phyloP scores from a whole-genome alignment of 2,329 filamentous ascomycete species.

The Plectosphaerella cucumerina region DNA sequence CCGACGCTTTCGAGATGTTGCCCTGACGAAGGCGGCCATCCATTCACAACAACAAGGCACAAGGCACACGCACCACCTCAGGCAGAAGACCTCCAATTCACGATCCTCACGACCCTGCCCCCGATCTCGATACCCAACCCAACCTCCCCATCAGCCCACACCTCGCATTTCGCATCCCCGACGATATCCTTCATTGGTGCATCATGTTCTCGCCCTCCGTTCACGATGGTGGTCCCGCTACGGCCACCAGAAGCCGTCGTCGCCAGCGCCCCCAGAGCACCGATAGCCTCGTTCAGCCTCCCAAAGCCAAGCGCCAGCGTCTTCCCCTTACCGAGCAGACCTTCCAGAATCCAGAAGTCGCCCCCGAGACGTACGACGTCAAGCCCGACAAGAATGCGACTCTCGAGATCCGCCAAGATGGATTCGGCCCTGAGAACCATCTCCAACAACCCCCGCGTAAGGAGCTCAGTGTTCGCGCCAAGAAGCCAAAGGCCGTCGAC shows the following conservation, averaged over 20 bases:
- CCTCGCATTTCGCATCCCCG: neutral
- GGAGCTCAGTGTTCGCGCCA: constrained; percentile 57
- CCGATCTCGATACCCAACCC: neutral
- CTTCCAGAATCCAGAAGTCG: constrained; percentile 45
- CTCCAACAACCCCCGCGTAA: constrained; percentile 34
- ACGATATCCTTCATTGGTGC: constrained; percentile 2
- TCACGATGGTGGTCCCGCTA: constrained; percentile 48
- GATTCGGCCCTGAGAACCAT: constrained; percentile 39
- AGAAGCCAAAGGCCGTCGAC: constrained; percentile 60
- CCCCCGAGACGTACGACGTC: constrained; percentile 51
- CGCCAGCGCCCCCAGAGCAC: constrained; percentile 55
- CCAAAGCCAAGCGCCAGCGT: constrained; percentile 61
- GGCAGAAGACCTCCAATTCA: neutral
- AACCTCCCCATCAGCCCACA: neutral
- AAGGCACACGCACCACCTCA: neutral
- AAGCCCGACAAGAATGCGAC: constrained; percentile 48
- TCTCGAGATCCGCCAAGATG: constrained; percentile 40
- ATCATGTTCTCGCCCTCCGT: constrained; percentile 58
- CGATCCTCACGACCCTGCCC: constrained; percentile 5
- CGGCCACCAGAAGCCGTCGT: constrained; percentile 55
- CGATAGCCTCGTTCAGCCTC: constrained; percentile 51
- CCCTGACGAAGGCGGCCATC: constrained; percentile 4
- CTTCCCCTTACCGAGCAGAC: constrained; percentile 54
- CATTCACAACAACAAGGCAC: constrained; percentile 1
- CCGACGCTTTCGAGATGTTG: constrained; percentile 9